phyloP scores from a whole-genome alignment of 2,329 filamentous ascomycete species.

The Apiospora malaysiana region DNA sequence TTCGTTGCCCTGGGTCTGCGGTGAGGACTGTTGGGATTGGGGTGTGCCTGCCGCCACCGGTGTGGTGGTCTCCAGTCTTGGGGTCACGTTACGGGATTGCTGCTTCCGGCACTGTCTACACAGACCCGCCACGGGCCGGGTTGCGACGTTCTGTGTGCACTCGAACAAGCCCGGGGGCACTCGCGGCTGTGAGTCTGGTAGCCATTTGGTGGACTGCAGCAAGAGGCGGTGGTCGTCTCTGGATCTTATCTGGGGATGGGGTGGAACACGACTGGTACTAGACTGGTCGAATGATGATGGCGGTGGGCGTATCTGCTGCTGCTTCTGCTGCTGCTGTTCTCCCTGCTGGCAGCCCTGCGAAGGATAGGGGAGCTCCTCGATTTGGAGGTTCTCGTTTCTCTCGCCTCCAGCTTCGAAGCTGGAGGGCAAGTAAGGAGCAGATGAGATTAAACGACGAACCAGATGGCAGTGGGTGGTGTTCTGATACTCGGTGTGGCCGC shows the following conservation, averaged over 20 bases:
- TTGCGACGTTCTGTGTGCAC: slow-evolving; percentile 2
- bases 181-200: not conserved
- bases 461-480: slow-evolving; percentile 41
- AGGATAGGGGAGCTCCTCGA: slow-evolving; percentile 31
- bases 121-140: slow-evolving; percentile 6
- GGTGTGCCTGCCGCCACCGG: not conserved
- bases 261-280: slow-evolving; percentile 30
- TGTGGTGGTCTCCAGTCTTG: not conserved
- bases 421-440: not conserved
- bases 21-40: not conserved
- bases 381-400: slow-evolving; percentile 20
- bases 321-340: no score
- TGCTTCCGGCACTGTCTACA: not conserved
- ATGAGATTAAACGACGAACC: slow-evolving; percentile 29
- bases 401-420: not conserved
- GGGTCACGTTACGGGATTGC: not conserved
- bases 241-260: slow-evolving; percentile 28
- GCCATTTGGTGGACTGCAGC: slow-evolving; percentile 25
- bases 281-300: no score
- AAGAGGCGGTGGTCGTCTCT: slow-evolving; percentile 29
- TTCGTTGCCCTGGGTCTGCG: not conserved
- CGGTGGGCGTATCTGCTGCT: no score
- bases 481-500: slow-evolving; percentile 42
- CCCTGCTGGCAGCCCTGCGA: not conserved
- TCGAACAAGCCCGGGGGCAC: slow-evolving; percentile 12